phyloP scores from a whole-genome alignment of 768 basidiomycete species.

The Naganishia friedmannii region DNA sequence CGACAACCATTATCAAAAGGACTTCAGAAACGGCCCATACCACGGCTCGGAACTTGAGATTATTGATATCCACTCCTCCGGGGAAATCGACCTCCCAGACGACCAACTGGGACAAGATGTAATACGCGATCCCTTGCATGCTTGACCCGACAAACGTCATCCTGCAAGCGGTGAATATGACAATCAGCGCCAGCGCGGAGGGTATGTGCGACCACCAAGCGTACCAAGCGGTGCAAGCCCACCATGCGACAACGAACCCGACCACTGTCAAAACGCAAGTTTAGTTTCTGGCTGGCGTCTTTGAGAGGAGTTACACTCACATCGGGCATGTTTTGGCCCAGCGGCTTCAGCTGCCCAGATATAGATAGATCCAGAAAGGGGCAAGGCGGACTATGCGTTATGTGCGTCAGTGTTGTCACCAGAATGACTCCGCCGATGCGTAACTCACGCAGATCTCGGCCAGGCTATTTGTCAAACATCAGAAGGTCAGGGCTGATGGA shows the following conservation, averaged over 20 bases:
- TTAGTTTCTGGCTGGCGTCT: no score
- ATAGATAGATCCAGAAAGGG: slow-evolving; percentile 82
- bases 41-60: slow-evolving; percentile 74
- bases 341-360: slow-evolving; percentile 93
- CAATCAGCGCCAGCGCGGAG: background rate
- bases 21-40: slow-evolving; percentile 64
- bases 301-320: slow-evolving; percentile 53
- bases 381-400: slow-evolving; percentile 52
- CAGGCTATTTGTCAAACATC: slow-evolving; percentile 48
- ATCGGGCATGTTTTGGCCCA: slow-evolving; percentile 78
- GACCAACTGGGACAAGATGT: slow-evolving; percentile 75
- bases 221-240: slow-evolving; percentile 87
- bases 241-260: slow-evolving; percentile 63
- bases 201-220: background rate
- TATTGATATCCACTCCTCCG: slow-evolving; percentile 67
- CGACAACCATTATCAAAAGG: slow-evolving; percentile 67
- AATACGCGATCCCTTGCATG: slow-evolving; percentile 76
- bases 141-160: slow-evolving; percentile 6
- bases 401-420: slow-evolving; percentile 29
- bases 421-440: no score
- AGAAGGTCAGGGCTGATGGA: background rate
- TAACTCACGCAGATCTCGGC: slow-evolving; percentile 89
- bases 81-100: slow-evolving; percentile 81
- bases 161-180: slow-evolving; percentile 9
- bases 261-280: slow-evolving; percentile 16